Conservation (phyloP, 148 eudicot species). For the Pouteria glomerata region DNA sequence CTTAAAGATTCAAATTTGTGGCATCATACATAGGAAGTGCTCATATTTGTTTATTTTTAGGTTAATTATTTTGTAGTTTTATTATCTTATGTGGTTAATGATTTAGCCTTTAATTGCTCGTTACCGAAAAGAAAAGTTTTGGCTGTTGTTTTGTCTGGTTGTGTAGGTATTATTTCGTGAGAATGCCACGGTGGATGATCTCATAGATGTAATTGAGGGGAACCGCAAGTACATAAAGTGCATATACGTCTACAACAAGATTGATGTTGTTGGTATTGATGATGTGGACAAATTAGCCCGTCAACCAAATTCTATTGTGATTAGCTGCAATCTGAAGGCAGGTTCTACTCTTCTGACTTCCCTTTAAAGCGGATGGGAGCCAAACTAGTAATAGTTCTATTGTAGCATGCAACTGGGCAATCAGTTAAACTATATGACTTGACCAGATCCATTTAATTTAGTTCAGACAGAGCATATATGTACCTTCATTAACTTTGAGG, state of each 20-base stretch:
- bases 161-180: constrained; percentile 89
- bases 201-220: constrained; percentile 98
- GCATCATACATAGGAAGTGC: too few species aligned
- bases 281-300: constrained; percentile 96
- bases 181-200: constrained; percentile 99
- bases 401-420: neutral
- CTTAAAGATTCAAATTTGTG: too few species aligned
- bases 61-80: too few species aligned
- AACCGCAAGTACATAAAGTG: constrained; percentile 98
- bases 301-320: constrained; percentile 90
- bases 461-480: neutral
- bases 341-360: constrained; percentile 7
- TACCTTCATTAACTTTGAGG: neutral
- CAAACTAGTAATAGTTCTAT: neutral
- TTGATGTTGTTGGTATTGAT: constrained; percentile 98
- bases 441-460: neutral
- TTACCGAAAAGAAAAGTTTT: neutral
- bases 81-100: constrained; percentile 33
- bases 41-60: too few species aligned
- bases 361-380: neutral
- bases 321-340: constrained; percentile 92
- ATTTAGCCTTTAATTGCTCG: neutral
- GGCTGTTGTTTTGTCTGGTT: constrained; percentile 6
- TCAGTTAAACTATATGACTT: neutral
- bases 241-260: constrained; percentile 97